Percentiles rank a stretch among this genome's conserved stretches.
phyloP scores from a whole-genome alignment of 345 rosid species.

The Rhodamnia rubescens region DNA sequence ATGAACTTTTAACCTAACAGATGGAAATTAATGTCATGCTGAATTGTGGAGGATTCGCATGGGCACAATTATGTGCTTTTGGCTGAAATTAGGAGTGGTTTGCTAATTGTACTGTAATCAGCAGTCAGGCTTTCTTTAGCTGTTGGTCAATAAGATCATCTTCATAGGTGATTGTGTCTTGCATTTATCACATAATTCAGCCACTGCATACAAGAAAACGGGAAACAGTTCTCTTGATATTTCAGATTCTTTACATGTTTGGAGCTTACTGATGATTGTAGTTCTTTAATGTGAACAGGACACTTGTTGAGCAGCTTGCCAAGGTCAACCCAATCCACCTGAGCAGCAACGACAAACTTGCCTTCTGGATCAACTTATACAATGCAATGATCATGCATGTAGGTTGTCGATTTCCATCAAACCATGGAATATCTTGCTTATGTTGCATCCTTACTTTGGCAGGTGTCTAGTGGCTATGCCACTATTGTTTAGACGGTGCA shows the following conservation, averaged over 20 bases:
- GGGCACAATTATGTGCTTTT: neutral
- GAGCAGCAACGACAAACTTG: slow-evolving; percentile 72
- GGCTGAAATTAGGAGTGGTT: neutral
- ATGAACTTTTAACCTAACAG: neutral
- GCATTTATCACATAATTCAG: neutral
- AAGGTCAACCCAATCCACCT: slow-evolving; percentile 68
- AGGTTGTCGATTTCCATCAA: slow-evolving; percentile 4
- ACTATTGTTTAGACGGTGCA: neutral
- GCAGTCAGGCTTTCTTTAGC: neutral
- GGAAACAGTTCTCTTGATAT: neutral
- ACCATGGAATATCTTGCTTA: neutral
- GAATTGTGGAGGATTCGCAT: neutral
- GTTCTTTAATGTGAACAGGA: slow-evolving; percentile 23
- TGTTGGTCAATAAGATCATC: neutral
- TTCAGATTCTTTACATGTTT: neutral
- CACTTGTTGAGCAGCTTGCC: slow-evolving; percentile 81
- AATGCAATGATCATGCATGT: slow-evolving; percentile 98
- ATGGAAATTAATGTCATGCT: neutral
- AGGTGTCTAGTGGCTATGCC: neutral
- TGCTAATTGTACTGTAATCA: neutral
- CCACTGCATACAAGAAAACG: neutral
- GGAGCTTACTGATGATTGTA: neutral
- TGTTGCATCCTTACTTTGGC: neutral
- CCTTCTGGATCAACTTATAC: slow-evolving; percentile 94
- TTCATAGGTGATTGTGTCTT: neutral